Evolutionary conservation across 2,329 filamentous ascomycete genomes (phyloP).

Genomic region (Juglanconis oblonga): DNA sequence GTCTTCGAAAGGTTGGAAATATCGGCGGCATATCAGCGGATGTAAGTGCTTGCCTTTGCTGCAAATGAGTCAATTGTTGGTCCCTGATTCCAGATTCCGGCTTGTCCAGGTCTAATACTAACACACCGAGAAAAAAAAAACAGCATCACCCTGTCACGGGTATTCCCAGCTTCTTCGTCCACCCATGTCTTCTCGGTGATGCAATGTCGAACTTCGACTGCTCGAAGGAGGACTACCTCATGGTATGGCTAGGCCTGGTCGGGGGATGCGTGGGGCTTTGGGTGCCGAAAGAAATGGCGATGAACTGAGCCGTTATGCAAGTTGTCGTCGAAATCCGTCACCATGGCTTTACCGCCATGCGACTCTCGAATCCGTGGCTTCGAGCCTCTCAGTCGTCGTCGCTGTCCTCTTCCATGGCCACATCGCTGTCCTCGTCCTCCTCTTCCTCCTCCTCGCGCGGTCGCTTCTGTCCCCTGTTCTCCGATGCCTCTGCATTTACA

Average conservation of each 20-base stretch:
- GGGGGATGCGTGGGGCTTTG: conserved; percentile 77
- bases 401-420: conserved; percentile 67
- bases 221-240: conserved; percentile 68
- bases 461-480: conserved; percentile 65
- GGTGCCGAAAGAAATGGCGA: conserved; percentile 68
- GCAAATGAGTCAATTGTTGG: conserved; percentile 27
- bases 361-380: background rate
- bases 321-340: background rate
- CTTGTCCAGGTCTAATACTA: conserved; percentile 34
- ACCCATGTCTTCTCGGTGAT: conserved; percentile 85
- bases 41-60: conserved; percentile 51
- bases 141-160: conserved; percentile 82
- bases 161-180: conserved; percentile 80
- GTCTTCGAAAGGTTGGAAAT: conserved; percentile 58
- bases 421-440: conserved; percentile 60
- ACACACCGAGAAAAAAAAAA: conserved; percentile 35
- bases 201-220: conserved; percentile 68
- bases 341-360: background rate
- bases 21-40: conserved; percentile 75
- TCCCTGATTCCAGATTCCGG: conserved; percentile 9
- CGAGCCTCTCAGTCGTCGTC: conserved; percentile 58
- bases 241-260: conserved; percentile 85
- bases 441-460: conserved; percentile 66
- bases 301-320: conserved; percentile 27
- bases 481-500: conserved; percentile 52